Conservation (phyloP, 2,329 filamentous ascomycete species). For the Apiospora saccharicola region DNA sequence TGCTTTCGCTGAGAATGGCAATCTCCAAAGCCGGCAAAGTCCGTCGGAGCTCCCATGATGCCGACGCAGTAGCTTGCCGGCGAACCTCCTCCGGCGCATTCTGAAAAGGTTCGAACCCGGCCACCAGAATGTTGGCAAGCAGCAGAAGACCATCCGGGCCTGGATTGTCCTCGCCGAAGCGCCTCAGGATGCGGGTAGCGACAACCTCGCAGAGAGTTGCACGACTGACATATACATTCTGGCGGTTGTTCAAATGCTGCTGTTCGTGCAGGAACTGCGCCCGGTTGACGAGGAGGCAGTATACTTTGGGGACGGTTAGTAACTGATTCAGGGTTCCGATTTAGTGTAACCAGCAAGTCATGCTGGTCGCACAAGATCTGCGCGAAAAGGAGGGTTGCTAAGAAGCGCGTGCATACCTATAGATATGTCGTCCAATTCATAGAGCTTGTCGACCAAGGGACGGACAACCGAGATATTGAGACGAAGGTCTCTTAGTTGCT, state of each 20-base stretch:
- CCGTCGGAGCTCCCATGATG: slow-evolving; percentile 57
- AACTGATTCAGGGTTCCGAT: background rate
- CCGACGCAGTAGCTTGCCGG: slow-evolving; percentile 60
- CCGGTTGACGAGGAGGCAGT: slow-evolving; percentile 83
- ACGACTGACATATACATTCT: slow-evolving; percentile 81
- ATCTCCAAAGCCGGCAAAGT: slow-evolving; percentile 82
- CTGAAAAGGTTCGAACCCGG: slow-evolving; percentile 86
- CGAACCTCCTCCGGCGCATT: slow-evolving; percentile 75
- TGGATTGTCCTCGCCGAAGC: slow-evolving; percentile 79
- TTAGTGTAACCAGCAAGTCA: slow-evolving; percentile 12
- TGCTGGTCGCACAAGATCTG: background rate
- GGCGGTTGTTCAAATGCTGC: slow-evolving; percentile 75
- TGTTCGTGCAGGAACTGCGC: slow-evolving; percentile 83
- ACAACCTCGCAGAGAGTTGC: slow-evolving; percentile 83
- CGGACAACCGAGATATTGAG: slow-evolving; percentile 84
- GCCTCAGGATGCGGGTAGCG: slow-evolving; percentile 77
- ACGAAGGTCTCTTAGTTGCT: slow-evolving; percentile 80
- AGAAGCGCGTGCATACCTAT: slow-evolving; percentile 60
- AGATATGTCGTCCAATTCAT: slow-evolving; percentile 80
- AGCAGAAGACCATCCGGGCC: slow-evolving; percentile 75
- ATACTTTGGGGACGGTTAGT: slow-evolving; percentile 62
- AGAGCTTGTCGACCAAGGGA: slow-evolving; percentile 84
- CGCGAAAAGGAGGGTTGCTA: background rate
- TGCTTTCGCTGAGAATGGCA: slow-evolving; percentile 83
- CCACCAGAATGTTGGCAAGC: slow-evolving; percentile 80